Evolutionary conservation across 2,329 filamentous ascomycete species (phyloP).

Genomic region (Sporothrix variecibatus): DNA sequence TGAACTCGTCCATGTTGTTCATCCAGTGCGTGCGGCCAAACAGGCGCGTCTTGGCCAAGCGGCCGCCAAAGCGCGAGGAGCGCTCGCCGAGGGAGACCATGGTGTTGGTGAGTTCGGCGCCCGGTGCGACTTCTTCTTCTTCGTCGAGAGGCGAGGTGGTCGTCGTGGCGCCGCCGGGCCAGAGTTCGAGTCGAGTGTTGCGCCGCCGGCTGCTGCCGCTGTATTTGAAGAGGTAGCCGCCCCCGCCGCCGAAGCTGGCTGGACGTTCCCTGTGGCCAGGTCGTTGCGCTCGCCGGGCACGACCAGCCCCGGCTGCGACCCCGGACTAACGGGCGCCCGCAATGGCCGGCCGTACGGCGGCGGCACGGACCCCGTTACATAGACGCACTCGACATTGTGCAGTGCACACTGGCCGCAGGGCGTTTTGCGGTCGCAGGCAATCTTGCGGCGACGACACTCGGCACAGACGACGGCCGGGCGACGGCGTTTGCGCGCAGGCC

Average conservation of each 20-base stretch:
- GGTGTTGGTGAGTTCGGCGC: neutral
- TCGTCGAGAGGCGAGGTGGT: constrained; percentile 15
- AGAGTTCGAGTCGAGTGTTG: neutral
- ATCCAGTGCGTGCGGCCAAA: constrained; percentile 32
- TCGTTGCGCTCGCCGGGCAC: neutral
- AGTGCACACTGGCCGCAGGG: constrained; percentile 63
- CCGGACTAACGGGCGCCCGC: neutral
- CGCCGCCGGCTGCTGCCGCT: neutral
- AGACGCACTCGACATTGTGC: constrained; percentile 56
- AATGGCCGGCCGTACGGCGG: constrained; percentile 31
- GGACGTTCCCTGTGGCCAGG: constrained; percentile 2
- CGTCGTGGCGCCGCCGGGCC: neutral
- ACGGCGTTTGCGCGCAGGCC: constrained; percentile 30
- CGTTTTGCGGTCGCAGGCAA: constrained; percentile 58
- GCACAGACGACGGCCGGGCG: constrained; percentile 53
- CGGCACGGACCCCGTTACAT: constrained; percentile 39
- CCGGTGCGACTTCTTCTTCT: constrained; percentile 1
- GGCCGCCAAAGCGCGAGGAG: constrained; percentile 27
- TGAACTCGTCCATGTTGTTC: constrained; percentile 31
- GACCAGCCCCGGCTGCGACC: neutral
- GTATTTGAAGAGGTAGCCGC: neutral
- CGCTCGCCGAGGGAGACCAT: constrained; percentile 16
- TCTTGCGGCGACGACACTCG: constrained; percentile 61
- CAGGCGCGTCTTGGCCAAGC: constrained; percentile 31
- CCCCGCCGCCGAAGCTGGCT: neutral